phyloP scores from a whole-genome alignment of 345 rosid species.

The Lenwebbia sp. region DNA sequence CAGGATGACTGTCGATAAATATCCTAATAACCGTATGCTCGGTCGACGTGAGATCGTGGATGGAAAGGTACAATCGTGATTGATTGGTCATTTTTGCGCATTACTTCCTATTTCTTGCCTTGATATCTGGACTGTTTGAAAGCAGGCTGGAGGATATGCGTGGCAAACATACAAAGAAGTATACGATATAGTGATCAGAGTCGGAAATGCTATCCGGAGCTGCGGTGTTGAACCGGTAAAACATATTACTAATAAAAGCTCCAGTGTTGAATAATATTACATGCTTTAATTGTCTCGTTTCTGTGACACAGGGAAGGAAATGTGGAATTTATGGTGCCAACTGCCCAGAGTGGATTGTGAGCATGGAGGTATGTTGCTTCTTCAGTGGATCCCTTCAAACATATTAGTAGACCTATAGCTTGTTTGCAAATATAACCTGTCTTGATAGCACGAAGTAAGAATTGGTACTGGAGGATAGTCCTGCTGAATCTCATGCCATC shows the following conservation, averaged over 20 bases:
- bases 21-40: conserved; percentile 78
- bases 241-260: neutral
- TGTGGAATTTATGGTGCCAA: conserved; percentile 97
- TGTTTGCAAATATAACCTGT: neutral
- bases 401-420: neutral
- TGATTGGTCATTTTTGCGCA: neutral
- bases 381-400: neutral
- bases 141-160: conserved; percentile 72
- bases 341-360: conserved; percentile 81
- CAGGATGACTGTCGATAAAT: conserved; percentile 66
- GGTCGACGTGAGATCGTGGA: conserved; percentile 71
- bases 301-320: conserved; percentile 42
- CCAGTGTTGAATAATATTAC: neutral
- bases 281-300: neutral
- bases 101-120: neutral
- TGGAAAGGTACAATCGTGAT: conserved; percentile 41
- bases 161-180: conserved; percentile 89
- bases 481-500: neutral
- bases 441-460: neutral
- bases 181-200: conserved; percentile 61
- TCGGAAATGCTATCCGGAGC: conserved; percentile 74
- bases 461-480: neutral
- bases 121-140: neutral
- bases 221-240: conserved; percentile 77
- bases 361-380: conserved; percentile 62